Percentiles rank a stretch among this genome's conserved stretches.
Conservation (phyloP, 2,329 filamentous ascomycete genomes). For the Sporothrix humicola region DNA sequence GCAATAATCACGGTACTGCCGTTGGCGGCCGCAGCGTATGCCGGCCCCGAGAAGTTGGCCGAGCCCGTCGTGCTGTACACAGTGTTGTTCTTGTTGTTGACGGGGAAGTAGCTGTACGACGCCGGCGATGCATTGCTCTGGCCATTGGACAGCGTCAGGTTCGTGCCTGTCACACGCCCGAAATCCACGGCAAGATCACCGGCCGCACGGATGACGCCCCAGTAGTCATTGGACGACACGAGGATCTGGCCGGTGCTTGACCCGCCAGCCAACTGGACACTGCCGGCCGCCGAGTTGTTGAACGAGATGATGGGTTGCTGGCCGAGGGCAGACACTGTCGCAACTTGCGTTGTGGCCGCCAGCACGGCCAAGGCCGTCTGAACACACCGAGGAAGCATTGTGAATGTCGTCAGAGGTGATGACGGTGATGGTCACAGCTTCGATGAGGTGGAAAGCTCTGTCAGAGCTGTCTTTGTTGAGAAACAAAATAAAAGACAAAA, state of each 20-base stretch:
- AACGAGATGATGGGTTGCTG: constrained; percentile 58
- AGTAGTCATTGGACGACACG: constrained; percentile 65
- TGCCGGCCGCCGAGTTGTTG: constrained; percentile 39
- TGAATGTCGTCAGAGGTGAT: background rate
- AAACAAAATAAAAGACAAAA: background rate
- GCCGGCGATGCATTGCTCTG: constrained; percentile 47
- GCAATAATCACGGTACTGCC: constrained; percentile 66
- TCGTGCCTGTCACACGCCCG: constrained; percentile 70
- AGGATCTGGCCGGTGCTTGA: constrained; percentile 55
- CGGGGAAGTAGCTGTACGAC: constrained; percentile 51
- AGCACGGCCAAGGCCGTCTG: background rate
- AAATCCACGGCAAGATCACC: constrained; percentile 72
- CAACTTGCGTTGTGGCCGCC: constrained; percentile 34
- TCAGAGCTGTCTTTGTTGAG: no score
- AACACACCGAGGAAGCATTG: constrained; percentile 19
- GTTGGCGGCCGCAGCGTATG: constrained; percentile 50
- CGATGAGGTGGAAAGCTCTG: no score
- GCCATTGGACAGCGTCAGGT: constrained; percentile 64
- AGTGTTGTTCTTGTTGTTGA: constrained; percentile 55
- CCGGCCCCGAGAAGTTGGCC: constrained; percentile 53
- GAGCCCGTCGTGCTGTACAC: constrained; percentile 52
- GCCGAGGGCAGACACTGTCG: constrained; percentile 48
- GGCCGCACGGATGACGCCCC: constrained; percentile 70
- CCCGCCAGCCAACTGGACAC: constrained; percentile 47
- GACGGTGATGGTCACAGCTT: background rate